Base-by-base conservation (phyloP, 2,329 filamentous ascomycete species). In the Zasmidium angulare region DNA sequence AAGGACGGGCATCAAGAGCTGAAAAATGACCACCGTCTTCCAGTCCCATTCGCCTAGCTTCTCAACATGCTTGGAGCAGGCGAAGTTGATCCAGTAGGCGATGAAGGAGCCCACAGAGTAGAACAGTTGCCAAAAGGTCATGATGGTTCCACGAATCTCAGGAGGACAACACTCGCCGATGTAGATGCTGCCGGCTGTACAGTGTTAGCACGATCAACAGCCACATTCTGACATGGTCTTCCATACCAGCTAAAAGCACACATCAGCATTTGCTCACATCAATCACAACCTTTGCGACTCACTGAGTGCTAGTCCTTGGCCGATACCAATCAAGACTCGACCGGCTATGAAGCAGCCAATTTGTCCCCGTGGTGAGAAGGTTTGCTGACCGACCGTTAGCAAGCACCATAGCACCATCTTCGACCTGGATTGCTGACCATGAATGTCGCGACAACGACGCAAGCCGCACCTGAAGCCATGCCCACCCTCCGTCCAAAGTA, bases 1-100 rank as follows among this genome's bases (percentile, higher is more conserved):
- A 59, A 89, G 67, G 53, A 81, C 64, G 1, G 88, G 88, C 22
- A 89, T 81, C n/a, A 90, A 73, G 51, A 89, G 78, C 75, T 90
- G 88, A 79, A 90, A 89, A 62, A 90, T 85, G 63, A 89, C 84
- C 14, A 90, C 85, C 78, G 89, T 83, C 67, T 83, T 84, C 87
- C 87, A 90, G 73, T 89, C 86, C 88, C 87, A 69, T 66, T 90
- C 79, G 43, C 87, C 87, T 3, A 89, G 81, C 46, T 66, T 76
- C 46, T 76, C 66, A 47, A 78, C 76, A 72, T 88, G 76, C 68
- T 84, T 78, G 36, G 80, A 80, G 70, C 84, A 85, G 17, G 82
- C 86, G 65, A 82, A 89, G 71, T 86, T 86, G 69, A 89, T 84
- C 86, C 80, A 83, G 76, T 84, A 86, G 53, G 84, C 86, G 64